phyloP scores from a whole-genome alignment of 805 yeast genomes.

The Priceomyces carsonii region DNA sequence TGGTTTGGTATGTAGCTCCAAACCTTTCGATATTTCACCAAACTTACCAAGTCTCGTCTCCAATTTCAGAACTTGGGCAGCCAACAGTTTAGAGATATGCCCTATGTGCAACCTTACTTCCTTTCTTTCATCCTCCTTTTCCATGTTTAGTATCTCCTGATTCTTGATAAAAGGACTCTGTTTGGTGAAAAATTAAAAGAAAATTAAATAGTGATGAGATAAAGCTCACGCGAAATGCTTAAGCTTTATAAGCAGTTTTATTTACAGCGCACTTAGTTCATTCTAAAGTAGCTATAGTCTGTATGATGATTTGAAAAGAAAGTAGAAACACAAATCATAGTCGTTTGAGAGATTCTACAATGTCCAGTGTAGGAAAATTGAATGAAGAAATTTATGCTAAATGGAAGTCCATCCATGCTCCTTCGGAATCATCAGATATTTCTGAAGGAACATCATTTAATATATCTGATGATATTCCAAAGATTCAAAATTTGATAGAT shows the following conservation, averaged over 20 bases:
- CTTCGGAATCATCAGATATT: conserved; percentile 2
- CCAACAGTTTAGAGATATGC: conserved; percentile 56
- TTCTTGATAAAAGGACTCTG: too few relatives aligned
- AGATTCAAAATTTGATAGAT: conserved; percentile 17
- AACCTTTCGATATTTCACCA: conserved; percentile 52
- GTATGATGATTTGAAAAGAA: too few relatives aligned
- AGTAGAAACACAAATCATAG: too few relatives aligned
- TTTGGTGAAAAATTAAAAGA: too few relatives aligned
- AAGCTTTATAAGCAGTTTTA: too few relatives aligned
- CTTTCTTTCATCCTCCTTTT: conserved; percentile 4
- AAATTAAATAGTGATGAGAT: too few relatives aligned
- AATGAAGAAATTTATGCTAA: conserved; percentile 1
- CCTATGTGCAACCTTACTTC: conserved; percentile 61
- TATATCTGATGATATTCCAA: conserved; percentile 14
- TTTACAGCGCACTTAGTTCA: too few relatives aligned
- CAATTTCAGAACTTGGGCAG: conserved; percentile 47
- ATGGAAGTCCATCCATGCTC: conserved; percentile 2
- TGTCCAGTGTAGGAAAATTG: conserved; percentile 1
- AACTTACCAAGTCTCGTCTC: conserved; percentile 57
- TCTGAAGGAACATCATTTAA: neutral
- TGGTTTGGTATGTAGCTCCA: conserved; percentile 59
- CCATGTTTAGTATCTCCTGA: too few relatives aligned
- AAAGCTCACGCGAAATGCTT: too few relatives aligned
- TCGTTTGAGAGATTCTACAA: too few relatives aligned
- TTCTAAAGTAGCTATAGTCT: too few relatives aligned